Conservation (phyloP, 2,329 filamentous ascomycete genomes). For the Phaeophleospora eucalypticola region DNA sequence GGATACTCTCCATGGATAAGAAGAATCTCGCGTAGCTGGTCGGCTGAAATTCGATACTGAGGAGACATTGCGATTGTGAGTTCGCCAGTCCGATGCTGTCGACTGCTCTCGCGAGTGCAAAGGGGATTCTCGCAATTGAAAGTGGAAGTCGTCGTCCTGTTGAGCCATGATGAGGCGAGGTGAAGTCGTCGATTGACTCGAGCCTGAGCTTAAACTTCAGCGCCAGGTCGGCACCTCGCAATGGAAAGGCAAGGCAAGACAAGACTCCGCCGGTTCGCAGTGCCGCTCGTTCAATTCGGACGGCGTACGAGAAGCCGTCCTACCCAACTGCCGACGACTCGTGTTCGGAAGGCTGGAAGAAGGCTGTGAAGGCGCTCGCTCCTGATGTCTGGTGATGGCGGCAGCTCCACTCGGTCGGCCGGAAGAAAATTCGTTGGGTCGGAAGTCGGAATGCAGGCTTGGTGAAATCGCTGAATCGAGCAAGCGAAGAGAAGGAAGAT, state of each 20-base stretch:
- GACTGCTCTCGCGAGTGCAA: slow-evolving; percentile 20
- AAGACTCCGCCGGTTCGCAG: slow-evolving; percentile 10
- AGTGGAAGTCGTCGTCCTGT: slow-evolving; percentile 17
- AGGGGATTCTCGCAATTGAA: slow-evolving; percentile 15
- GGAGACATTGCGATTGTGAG: slow-evolving; percentile 7
- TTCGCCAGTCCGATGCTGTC: slow-evolving; percentile 18
- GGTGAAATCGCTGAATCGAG: not conserved
- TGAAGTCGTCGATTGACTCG: not conserved
- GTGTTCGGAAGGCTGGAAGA: not conserved
- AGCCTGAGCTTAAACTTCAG: not conserved
- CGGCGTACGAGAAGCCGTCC: not conserved
- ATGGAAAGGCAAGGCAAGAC: not conserved
- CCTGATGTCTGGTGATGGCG: not conserved
- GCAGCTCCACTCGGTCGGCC: no score
- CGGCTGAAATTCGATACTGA: slow-evolving; percentile 3
- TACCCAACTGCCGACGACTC: not conserved
- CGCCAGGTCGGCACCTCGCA: not conserved
- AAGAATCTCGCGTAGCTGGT: slow-evolving; percentile 11
- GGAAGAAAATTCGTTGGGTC: not conserved
- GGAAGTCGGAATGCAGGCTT: slow-evolving; percentile 1
- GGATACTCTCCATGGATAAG: slow-evolving; percentile 14
- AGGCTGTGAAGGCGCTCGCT: not conserved
- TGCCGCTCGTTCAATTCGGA: not conserved
- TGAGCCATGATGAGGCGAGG: slow-evolving; percentile 12
- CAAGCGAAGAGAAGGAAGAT: not conserved